Evolutionary conservation across 129 eudicot species (phyloP), one percentile per base, ranked within the genome.

Genomic region (Ambrosia artemisiifolia): DNA sequence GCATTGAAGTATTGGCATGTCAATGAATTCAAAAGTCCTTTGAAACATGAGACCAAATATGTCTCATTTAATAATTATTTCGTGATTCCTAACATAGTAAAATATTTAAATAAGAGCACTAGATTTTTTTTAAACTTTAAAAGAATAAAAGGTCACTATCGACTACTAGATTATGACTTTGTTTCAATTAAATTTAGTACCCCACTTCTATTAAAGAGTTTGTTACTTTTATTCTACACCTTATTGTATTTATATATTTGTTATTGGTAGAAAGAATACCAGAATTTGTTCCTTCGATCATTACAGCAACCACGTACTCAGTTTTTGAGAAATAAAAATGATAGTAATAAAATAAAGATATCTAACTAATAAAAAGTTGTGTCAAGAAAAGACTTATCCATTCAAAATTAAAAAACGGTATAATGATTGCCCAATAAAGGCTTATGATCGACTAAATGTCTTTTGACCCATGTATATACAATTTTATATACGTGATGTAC

Each of bases 101-200:
- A 35, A 34, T 69, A 62, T 35, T 43, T 32, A 60, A 48, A 7
- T 19, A 35, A 36, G 71, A 61, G 70, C 71, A 77, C 70, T 77
- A 38, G 72, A 70, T 70, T 36, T 62, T 11, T 43, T 38, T 38
- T 38, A 34, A n/a, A 18, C 6, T 11, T 68, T 2, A 11, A 49
- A 63, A 49, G 38, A 70, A 62, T 46, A 47, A 68, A 59, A 57
- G 33, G 70, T 69, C 71, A 18, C 76, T 11, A 16, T 77, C 66
- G 50, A 77, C 46, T 33, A 32, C 43, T 47, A 61, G 35, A 72
- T 47, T 46, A 71, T 9, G 44, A 60, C 46, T 12, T 32, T 46
- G 11, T 62, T 34, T 36, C 13, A 12, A 47, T 10, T n/a, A 16
- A 60, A 28, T 42, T 42, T 13, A 28, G 59, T 16, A 43, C 76